Evolutionary conservation across 352 stramenopile species (phyloP).

Genomic region (Globisporangium iwayamae): DNA sequence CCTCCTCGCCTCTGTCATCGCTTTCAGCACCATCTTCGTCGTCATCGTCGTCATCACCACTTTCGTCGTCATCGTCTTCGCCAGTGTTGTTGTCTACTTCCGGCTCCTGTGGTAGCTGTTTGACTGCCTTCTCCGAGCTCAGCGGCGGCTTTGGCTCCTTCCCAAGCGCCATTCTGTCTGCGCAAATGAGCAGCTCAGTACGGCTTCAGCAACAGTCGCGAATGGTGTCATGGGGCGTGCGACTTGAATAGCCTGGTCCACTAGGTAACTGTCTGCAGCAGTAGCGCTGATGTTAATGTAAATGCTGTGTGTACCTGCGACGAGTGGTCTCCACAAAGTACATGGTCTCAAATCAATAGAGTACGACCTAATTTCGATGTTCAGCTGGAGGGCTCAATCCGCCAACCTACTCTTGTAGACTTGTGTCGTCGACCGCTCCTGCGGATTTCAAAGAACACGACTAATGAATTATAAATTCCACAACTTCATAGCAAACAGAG

Average conservation of each 20-base stretch:
- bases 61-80: conserved; percentile 18
- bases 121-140: not conserved
- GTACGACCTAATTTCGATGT: too few species aligned
- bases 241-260: not conserved
- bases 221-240: not conserved
- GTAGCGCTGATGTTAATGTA: too few species aligned
- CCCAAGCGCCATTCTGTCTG: conserved; percentile 5
- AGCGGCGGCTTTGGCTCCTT: not conserved
- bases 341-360: too few species aligned
- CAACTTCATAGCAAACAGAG: too few species aligned
- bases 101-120: not conserved
- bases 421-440: too few species aligned
- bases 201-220: not conserved
- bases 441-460: too few species aligned
- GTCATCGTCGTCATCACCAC: conserved; percentile 17
- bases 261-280: not conserved
- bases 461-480: too few species aligned
- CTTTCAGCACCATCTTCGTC: conserved; percentile 24
- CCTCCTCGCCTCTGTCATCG: conserved; percentile 19
- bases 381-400: too few species aligned
- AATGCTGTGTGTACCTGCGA: too few species aligned
- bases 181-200: not conserved
- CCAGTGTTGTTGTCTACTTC: conserved; percentile 21
- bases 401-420: too few species aligned
- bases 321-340: too few species aligned